Evolutionary conservation across 192 early-diverging fungal genomes (phyloP).

Genomic region (Tieghemiomyces parasiticus): DNA sequence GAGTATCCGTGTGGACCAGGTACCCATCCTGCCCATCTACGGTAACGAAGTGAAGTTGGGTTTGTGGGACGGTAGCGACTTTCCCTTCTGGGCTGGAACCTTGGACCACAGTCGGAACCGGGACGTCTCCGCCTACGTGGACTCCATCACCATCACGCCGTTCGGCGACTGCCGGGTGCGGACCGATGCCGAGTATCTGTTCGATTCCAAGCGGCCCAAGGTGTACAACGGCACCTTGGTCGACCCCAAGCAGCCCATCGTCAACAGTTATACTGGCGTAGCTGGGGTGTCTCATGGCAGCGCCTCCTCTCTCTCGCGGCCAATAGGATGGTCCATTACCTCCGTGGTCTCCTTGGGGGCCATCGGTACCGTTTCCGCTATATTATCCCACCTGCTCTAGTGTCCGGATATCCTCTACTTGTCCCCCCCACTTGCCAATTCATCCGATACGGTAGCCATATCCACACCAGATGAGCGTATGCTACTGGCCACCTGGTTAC

Average conservation of each 20-base stretch:
- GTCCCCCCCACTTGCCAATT: not conserved
- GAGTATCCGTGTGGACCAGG: constrained; percentile 17
- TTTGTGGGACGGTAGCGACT: constrained; percentile 26
- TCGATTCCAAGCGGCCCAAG: not conserved
- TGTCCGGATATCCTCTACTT: not conserved
- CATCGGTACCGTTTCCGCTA: not conserved
- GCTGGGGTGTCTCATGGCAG: not conserved
- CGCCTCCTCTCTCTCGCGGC: not conserved
- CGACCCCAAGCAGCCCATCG: not conserved
- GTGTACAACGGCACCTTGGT: not conserved
- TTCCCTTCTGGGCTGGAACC: constrained; percentile 25
- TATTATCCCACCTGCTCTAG: not conserved
- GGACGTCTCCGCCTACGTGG: not conserved
- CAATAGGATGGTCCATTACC: not conserved
- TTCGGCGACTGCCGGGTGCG: not conserved
- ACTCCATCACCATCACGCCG: not conserved
- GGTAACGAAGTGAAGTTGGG: constrained; percentile 20
- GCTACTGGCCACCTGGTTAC: not conserved
- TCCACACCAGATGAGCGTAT: not conserved
- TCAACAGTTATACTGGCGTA: not conserved
- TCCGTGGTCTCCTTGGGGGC: not conserved
- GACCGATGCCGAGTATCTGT: not conserved
- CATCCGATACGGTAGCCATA: not conserved
- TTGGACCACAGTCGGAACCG: constrained; percentile 14
- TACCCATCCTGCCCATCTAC: constrained; percentile 17